Conservation (phyloP, 768 basidiomycete species). For the Xerocomus brunneocitrinus region DNA sequence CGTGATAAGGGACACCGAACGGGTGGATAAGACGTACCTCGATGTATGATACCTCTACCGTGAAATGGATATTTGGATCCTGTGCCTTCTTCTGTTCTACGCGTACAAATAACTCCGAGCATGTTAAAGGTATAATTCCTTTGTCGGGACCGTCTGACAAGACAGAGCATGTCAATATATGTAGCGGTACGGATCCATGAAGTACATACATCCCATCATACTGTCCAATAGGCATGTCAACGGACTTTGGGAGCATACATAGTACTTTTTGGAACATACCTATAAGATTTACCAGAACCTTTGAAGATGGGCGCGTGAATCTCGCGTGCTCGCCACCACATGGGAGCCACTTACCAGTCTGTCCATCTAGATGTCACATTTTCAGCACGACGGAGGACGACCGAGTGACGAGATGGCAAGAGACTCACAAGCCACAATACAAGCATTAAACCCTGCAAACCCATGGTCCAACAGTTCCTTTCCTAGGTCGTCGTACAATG, state of each 20-base stretch:
- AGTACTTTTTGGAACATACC: slow-evolving; percentile 44
- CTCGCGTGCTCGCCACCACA: neutral
- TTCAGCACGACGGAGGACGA: neutral
- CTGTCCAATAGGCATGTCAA: slow-evolving; percentile 35
- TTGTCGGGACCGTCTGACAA: slow-evolving; percentile 87
- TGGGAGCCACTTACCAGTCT: slow-evolving; percentile 62
- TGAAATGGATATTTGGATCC: slow-evolving; percentile 72
- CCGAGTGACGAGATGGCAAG: slow-evolving; percentile 3
- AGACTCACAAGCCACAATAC: slow-evolving; percentile 95
- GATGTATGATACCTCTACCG: slow-evolving; percentile 98
- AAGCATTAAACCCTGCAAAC: slow-evolving; percentile 95
- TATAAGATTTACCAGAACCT: slow-evolving; percentile 93
- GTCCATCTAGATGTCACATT: slow-evolving; percentile 48
- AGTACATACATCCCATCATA: slow-evolving; percentile 90
- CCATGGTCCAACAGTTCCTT: slow-evolving; percentile 93
- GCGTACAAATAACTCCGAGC: slow-evolving; percentile 85
- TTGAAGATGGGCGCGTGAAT: slow-evolving; percentile 7
- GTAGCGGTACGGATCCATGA: slow-evolving; percentile 1
- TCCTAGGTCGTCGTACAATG: slow-evolving; percentile 90
- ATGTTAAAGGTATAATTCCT: slow-evolving; percentile 96
- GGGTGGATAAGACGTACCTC: slow-evolving; percentile 50
- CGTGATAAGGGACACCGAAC: neutral
- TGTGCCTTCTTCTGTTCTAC: slow-evolving; percentile 58
- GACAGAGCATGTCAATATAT: slow-evolving; percentile 4
- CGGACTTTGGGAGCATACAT: neutral